Evolutionary conservation across 1,284 basidiomycete genomes (phyloP).

Genomic region (Leucoagaricus sp.): DNA sequence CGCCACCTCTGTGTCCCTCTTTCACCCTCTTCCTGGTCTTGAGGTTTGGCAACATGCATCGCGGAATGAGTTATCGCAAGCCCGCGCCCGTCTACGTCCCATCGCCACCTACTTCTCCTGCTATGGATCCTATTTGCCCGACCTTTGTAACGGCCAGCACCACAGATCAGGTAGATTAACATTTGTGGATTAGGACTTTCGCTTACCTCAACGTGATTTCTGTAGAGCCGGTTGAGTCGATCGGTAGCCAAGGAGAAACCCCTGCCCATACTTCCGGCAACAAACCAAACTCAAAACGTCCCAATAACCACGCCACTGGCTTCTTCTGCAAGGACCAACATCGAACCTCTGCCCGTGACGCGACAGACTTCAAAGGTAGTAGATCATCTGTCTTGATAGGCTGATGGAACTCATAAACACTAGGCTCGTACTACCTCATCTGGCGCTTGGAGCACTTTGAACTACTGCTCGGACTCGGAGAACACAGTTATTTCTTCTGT

Average conservation of each 20-base stretch:
- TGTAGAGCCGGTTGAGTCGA: background rate
- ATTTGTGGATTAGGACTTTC: too few species aligned
- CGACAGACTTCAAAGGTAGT: slow-evolving; percentile 9
- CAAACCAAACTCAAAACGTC: background rate
- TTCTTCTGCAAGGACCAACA: background rate
- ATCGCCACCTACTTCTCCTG: slow-evolving; percentile 52
- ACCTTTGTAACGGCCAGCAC: background rate
- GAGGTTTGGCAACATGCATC: slow-evolving; percentile 35
- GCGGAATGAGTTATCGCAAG: slow-evolving; percentile 62
- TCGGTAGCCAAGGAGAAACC: slow-evolving; percentile 8
- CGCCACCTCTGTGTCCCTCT: slow-evolving; percentile 20
- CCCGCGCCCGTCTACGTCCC: slow-evolving; percentile 65
- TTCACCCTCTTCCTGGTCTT: slow-evolving; percentile 15
- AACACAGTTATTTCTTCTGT: slow-evolving; percentile 6
- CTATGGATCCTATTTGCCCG: slow-evolving; percentile 1
- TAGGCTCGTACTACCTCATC: slow-evolving; percentile 7
- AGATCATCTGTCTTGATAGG: too few species aligned
- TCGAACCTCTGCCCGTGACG: background rate
- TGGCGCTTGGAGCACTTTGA: slow-evolving; percentile 3
- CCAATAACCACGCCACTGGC: background rate
- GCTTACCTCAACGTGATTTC: background rate
- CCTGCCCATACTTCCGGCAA: slow-evolving; percentile 5
- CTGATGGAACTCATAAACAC: background rate
- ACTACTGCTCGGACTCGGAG: slow-evolving; percentile 12
- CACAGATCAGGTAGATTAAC: background rate